A percentile compares a stretch with the other conserved stretches of the same genome.
Evolutionary conservation across 129 eudicot genomes (phyloP).

Genomic region (Daucus carota): DH1_v3.0 NC_030388.2:3761501-3762000

Average conservation of each 20-base stretch:
- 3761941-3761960: too few relatives aligned
- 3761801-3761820: constrained; percentile 86
- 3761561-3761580: too few relatives aligned
- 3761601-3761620: too few relatives aligned
- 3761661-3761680: too few relatives aligned
- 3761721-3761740: neutral
- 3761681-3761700: neutral
- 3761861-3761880: constrained; percentile 88
- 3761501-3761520: too few relatives aligned
- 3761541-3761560: too few relatives aligned
- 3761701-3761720: neutral
- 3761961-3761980: too few relatives aligned
- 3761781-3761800: constrained; percentile 90
- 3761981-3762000: too few relatives aligned
- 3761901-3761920: constrained; percentile 33
- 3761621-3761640: too few relatives aligned
- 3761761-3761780: constrained; percentile 18
- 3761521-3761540: too few relatives aligned
- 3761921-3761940: neutral
- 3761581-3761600: too few relatives aligned
- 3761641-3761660: too few relatives aligned
- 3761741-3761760: neutral
- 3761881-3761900: constrained; percentile 75
- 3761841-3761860: constrained; percentile 92
- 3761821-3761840: constrained; percentile 74